Evolutionary conservation across 2,329 filamentous ascomycete genomes (phyloP).

Genomic region (Fonsecaea monophora): DNA sequence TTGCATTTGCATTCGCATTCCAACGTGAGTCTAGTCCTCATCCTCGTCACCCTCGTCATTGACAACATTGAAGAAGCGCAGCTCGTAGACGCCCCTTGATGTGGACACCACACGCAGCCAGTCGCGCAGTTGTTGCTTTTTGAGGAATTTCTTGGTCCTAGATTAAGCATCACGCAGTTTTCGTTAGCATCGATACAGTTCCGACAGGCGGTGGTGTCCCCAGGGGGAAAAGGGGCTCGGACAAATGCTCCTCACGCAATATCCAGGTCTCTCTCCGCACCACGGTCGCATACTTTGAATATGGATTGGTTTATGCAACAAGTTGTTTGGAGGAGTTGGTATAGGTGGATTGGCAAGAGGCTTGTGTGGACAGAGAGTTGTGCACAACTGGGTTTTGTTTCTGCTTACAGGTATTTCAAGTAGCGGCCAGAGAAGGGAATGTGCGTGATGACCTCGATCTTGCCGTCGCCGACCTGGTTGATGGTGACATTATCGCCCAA

Average conservation of each 20-base stretch:
- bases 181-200: conserved; percentile 11
- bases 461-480: conserved; percentile 90
- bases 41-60: conserved; percentile 98
- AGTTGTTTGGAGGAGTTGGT: not conserved
- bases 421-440: conserved; percentile 98
- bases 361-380: not conserved
- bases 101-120: conserved; percentile 99
- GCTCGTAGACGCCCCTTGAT: conserved; percentile 97
- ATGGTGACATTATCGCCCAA: conserved; percentile 92
- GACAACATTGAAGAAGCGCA: conserved; percentile 99
- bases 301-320: not conserved
- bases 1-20: not conserved
- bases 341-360: not conserved
- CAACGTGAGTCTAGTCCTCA: conserved; percentile 77
- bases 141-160: conserved; percentile 99
- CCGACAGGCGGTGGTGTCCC: not conserved
- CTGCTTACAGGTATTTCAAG: conserved; percentile 96
- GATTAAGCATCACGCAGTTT: not conserved
- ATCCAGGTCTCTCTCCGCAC: not conserved
- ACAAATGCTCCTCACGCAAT: not conserved
- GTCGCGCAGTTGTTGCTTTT: conserved; percentile 99
- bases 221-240: not conserved
- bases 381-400: not conserved
- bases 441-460: conserved; percentile 97
- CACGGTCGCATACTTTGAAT: not conserved